phyloP scores from a whole-genome alignment of 805 yeast genomes.

The Candida tibetensis region DNA sequence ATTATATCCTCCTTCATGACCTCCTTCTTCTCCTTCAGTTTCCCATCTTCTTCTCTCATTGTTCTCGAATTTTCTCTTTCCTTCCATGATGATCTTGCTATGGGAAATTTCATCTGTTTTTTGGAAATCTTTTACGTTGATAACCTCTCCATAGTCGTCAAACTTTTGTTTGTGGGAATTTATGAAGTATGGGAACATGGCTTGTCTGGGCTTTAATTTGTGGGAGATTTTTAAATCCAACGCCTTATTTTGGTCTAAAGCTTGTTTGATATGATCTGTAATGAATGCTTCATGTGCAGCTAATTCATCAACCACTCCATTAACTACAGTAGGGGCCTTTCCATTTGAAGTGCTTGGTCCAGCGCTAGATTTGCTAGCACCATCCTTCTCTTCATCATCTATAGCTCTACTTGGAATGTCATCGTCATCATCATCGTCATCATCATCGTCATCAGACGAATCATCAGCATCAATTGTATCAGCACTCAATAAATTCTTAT shows the following conservation, averaged over 20 bases:
- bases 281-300: slow-evolving; percentile 41
- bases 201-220: slow-evolving; percentile 48
- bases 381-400: slow-evolving; percentile 8
- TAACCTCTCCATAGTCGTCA: slow-evolving; percentile 87
- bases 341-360: slow-evolving; percentile 1
- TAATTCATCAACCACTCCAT: slow-evolving; percentile 25
- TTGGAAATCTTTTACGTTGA: slow-evolving; percentile 63
- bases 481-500: slow-evolving; percentile 37
- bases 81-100: slow-evolving; percentile 33
- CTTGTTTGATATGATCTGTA: slow-evolving; percentile 35
- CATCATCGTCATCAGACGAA: slow-evolving; percentile 31
- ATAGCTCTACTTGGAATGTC: slow-evolving; percentile 12
- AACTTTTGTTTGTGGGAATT: slow-evolving; percentile 47
- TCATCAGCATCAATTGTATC: slow-evolving; percentile 33
- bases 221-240: slow-evolving; percentile 51
- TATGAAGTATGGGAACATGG: slow-evolving; percentile 74
- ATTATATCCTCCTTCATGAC: slow-evolving; percentile 19
- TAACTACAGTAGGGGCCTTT: slow-evolving; percentile 3
- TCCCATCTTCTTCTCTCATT: slow-evolving; percentile 30
- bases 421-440: slow-evolving; percentile 25
- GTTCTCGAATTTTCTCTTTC: slow-evolving; percentile 36
- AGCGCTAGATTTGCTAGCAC: not conserved
- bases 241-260: slow-evolving; percentile 43
- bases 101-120: slow-evolving; percentile 49
- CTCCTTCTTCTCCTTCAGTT: slow-evolving; percentile 13